phyloP scores from a whole-genome alignment of 163 green algal genomes.

The Picocystis sp. region DNA sequence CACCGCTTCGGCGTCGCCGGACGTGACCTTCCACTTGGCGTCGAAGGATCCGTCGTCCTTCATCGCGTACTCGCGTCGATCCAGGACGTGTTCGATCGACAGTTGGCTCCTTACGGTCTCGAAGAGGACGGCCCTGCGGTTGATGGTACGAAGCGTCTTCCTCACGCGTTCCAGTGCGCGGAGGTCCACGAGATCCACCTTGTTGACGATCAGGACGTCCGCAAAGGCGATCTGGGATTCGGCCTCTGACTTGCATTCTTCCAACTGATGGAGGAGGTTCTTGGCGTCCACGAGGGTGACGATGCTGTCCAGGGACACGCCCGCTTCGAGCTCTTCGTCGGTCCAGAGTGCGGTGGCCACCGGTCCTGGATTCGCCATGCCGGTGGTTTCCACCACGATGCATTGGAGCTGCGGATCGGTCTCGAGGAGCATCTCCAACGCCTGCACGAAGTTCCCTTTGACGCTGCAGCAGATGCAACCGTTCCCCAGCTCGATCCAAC shows the following conservation, averaged over 20 bases:
- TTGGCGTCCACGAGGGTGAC: constrained; percentile 65
- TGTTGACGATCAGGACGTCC: constrained; percentile 4
- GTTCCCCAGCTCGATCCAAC: constrained; percentile 75
- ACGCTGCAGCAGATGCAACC: constrained; percentile 85
- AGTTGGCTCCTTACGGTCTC: too few relatives aligned
- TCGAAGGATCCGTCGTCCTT: too few relatives aligned
- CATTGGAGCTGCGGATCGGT: constrained; percentile 51
- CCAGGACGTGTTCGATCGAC: too few relatives aligned
- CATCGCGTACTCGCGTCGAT: too few relatives aligned
- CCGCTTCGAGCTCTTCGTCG: constrained; percentile 58
- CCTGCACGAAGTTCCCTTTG: constrained; percentile 74
- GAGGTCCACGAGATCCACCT: background rate
- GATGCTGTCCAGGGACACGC: constrained; percentile 55
- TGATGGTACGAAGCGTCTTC: background rate
- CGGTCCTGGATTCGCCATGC: constrained; percentile 68
- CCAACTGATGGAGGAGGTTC: constrained; percentile 50
- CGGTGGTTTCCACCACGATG: constrained; percentile 78
- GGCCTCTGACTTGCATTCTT: constrained; percentile 8
- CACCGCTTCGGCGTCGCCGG: too few relatives aligned
- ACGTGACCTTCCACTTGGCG: too few relatives aligned
- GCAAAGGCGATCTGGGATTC: background rate
- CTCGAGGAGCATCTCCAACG: constrained; percentile 58
- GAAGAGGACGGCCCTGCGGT: too few relatives aligned
- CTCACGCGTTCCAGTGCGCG: background rate
- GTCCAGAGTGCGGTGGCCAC: constrained; percentile 66